Evolutionary conservation across 164 flowering plant genomes (phyloP).

Genomic region (Sedum album): DNA sequence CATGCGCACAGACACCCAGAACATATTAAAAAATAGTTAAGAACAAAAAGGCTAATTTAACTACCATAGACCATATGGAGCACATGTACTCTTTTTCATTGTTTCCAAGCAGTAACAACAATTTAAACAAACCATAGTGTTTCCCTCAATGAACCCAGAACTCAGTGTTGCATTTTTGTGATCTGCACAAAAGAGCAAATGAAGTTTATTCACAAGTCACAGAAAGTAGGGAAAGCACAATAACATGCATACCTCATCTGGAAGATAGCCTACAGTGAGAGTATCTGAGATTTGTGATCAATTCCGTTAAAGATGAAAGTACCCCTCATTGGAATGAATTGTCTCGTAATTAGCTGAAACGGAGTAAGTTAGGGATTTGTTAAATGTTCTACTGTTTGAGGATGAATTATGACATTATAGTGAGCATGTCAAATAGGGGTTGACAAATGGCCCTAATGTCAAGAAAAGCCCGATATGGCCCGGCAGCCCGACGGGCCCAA

Average conservation of each 20-base stretch:
- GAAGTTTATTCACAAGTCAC: background rate
- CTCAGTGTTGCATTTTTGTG: background rate
- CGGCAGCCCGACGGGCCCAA: no score
- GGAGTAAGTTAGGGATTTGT: background rate
- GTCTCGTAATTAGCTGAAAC: slow-evolving; percentile 84
- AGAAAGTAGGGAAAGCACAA: background rate
- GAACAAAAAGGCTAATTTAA: background rate
- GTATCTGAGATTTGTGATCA: slow-evolving; percentile 81
- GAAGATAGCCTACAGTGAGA: slow-evolving; percentile 23
- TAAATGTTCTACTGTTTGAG: background rate
- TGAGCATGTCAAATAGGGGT: background rate
- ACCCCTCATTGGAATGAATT: slow-evolving; percentile 86
- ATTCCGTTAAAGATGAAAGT: slow-evolving; percentile 92
- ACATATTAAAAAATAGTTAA: background rate
- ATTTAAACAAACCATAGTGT: background rate
- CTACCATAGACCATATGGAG: background rate
- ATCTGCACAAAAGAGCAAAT: background rate
- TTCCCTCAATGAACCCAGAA: background rate
- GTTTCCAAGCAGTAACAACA: background rate
- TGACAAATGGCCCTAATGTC: no score
- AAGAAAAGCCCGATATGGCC: no score
- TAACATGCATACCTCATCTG: background rate
- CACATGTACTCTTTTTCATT: background rate
- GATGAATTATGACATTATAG: background rate
- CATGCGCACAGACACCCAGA: background rate